phyloP scores from a whole-genome alignment of 2,329 filamentous ascomycete genomes.

The Nothomitra cinnamomea region DNA sequence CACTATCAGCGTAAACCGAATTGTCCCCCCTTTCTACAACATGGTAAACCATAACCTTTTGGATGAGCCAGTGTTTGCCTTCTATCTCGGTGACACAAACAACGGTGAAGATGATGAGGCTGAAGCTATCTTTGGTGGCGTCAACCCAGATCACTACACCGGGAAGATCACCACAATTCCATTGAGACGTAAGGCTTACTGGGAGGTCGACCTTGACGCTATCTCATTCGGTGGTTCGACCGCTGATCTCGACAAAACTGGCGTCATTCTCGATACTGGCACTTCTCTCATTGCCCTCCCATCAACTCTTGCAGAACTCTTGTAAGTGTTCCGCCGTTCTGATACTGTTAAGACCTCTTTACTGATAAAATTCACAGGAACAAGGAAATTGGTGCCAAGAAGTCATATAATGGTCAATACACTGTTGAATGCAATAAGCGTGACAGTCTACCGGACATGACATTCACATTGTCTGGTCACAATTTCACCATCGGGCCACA shows the following conservation, averaged over 20 bases:
- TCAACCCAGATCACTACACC: conserved; percentile 64
- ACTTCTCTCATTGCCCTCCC: conserved; percentile 96
- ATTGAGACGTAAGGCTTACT: conserved; percentile 96
- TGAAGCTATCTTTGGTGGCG: conserved; percentile 76
- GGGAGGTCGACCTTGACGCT: conserved; percentile 92
- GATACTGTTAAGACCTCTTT: not conserved
- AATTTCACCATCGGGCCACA: conserved; percentile 80
- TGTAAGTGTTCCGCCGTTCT: conserved; percentile 30
- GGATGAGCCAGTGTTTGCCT: conserved; percentile 86
- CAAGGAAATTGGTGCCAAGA: conserved; percentile 94
- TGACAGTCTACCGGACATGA: conserved; percentile 70
- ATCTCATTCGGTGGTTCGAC: conserved; percentile 76
- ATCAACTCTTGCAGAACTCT: conserved; percentile 75
- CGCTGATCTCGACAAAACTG: conserved; percentile 83
- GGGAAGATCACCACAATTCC: conserved; percentile 89
- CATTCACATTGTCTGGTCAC: conserved; percentile 76
- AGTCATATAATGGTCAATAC: conserved; percentile 95
- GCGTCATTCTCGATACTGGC: conserved; percentile 93
- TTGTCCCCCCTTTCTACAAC: conserved; percentile 91
- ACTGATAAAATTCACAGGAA: conserved; percentile 33
- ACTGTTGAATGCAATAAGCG: conserved; percentile 78
- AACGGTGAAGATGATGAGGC: conserved; percentile 54
- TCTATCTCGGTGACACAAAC: conserved; percentile 73
- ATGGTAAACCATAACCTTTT: conserved; percentile 80
- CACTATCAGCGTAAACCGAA: conserved; percentile 90